Percentiles rank a stretch among this genome's conserved stretches.
phyloP scores from a whole-genome alignment of 2,329 filamentous ascomycete species.

The Venturia nashicola region DNA sequence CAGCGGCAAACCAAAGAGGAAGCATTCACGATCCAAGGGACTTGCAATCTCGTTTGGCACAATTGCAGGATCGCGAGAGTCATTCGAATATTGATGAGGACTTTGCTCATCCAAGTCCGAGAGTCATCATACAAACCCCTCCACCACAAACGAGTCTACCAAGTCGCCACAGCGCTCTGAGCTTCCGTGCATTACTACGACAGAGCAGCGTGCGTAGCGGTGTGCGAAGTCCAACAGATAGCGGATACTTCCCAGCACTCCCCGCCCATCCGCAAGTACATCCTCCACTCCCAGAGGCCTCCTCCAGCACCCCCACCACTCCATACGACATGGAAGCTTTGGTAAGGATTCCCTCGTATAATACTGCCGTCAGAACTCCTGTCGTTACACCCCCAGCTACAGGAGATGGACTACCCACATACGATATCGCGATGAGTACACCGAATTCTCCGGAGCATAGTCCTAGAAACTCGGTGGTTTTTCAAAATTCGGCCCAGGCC shows the following conservation, averaged over 20 bases:
- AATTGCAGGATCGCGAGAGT: slow-evolving; percentile 1
- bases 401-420: neutral
- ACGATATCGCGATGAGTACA: slow-evolving; percentile 7
- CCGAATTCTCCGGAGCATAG: slow-evolving; percentile 1
- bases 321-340: slow-evolving; percentile 35
- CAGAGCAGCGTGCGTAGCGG: neutral
- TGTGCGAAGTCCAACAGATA: neutral
- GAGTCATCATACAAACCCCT: neutral
- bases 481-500: neutral
- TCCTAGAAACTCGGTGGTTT: neutral
- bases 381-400: slow-evolving; percentile 6
- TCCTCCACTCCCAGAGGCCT: neutral
- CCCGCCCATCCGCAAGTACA: neutral
- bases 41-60: slow-evolving; percentile 6
- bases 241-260: slow-evolving; percentile 4
- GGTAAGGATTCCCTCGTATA: slow-evolving; percentile 38
- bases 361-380: slow-evolving; percentile 31
- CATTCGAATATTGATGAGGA: slow-evolving; percentile 24
- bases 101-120: slow-evolving; percentile 4
- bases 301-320: neutral
- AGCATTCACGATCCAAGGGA: neutral
- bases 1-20: slow-evolving; percentile 53
- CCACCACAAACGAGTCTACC: neutral
- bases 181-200: slow-evolving; percentile 2
- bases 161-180: neutral